phyloP scores from a whole-genome alignment of 2,329 filamentous ascomycete species.

The Aureobasidium namibiae region DNA sequence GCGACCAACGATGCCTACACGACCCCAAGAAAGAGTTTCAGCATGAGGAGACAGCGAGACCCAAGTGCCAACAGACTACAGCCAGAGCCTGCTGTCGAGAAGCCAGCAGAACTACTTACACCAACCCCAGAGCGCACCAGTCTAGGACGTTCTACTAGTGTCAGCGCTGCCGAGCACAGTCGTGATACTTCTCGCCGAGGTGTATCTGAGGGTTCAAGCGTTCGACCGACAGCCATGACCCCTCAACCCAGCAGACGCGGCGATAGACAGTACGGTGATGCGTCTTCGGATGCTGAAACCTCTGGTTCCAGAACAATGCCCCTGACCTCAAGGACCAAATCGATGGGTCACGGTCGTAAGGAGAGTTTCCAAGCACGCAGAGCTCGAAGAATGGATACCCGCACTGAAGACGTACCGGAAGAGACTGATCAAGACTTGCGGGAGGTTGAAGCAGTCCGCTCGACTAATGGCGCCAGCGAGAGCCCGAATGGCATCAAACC shows the following conservation, averaged over 20 bases:
- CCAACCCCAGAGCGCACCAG: conserved; percentile 59
- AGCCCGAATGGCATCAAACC: conserved; percentile 80
- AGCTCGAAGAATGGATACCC: conserved; percentile 45
- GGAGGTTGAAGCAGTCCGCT: conserved; percentile 33
- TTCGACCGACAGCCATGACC: conserved; percentile 14
- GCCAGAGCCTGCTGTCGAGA: conserved; percentile 53
- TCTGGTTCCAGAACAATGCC: conserved; percentile 36
- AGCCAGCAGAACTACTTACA: conserved; percentile 70
- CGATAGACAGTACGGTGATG: conserved; percentile 36
- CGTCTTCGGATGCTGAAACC: conserved; percentile 43
- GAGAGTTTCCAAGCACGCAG: conserved; percentile 89
- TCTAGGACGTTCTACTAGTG: conserved; percentile 79
- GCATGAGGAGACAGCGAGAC: conserved; percentile 57
- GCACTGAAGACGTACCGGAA: conserved; percentile 74
- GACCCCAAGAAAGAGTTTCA: conserved; percentile 77
- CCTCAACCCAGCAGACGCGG: conserved; percentile 23
- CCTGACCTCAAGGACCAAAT: conserved; percentile 69
- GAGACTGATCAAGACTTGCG: conserved; percentile 78
- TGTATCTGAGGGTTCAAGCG: conserved; percentile 43
- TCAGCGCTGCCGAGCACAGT: conserved; percentile 70
- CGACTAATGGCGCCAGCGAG: conserved; percentile 34
- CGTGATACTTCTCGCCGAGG: conserved; percentile 38
- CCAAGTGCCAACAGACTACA: conserved; percentile 41
- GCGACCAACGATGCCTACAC: conserved; percentile 59
- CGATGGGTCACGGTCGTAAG: conserved; percentile 76